These are phyloP conservation scores for Calcarisporium arbuscula DNA, from an alignment of 2,329 filamentous ascomycete genomes.

Conservation along the genomic window DNA sequence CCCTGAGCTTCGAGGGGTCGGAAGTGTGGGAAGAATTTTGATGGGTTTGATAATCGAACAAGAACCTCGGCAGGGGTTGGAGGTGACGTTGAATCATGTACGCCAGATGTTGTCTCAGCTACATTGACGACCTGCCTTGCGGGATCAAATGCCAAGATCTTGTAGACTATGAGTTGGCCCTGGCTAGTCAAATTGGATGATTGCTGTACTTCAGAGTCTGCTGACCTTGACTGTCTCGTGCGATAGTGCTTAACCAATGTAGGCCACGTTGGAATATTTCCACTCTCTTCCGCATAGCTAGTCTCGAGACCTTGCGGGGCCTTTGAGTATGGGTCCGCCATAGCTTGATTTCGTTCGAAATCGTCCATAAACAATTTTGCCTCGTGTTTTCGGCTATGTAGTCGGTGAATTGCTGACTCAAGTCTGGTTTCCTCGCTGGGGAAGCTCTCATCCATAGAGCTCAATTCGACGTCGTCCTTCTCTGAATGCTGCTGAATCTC, in stretches of 20 bases:
- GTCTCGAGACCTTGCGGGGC: constrained; percentile 42
- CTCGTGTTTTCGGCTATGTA: constrained; percentile 3
- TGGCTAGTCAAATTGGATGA: too few species aligned
- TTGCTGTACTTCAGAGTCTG: too few species aligned
- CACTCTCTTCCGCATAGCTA: constrained; percentile 38
- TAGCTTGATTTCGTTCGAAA: constrained; percentile 10
- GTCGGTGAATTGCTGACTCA: constrained; percentile 25
- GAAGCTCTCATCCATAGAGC: constrained; percentile 37
- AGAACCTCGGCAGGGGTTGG: constrained; percentile 55
- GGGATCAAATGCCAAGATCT: constrained; percentile 60
- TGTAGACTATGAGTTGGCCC: constrained; percentile 46
- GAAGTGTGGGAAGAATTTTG: constrained; percentile 61
- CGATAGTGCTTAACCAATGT: constrained; percentile 28
- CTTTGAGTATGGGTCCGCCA: constrained; percentile 35
- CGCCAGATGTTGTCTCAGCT: constrained; percentile 54
- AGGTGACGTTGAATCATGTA: constrained; percentile 39
- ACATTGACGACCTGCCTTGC: constrained; percentile 49
- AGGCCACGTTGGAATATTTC: constrained; percentile 26
- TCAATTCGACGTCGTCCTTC: constrained; percentile 22
- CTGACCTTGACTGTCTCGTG: too few species aligned
- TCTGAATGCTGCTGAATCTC: constrained; percentile 7
- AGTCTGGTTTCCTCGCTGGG: constrained; percentile 19
- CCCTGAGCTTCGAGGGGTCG: constrained; percentile 51
- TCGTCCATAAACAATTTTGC: constrained; percentile 5
- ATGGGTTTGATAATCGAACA: constrained; percentile 53